Conservation (phyloP, 1,284 basidiomycete species). For the Porogramme epimiltina region DNA sequence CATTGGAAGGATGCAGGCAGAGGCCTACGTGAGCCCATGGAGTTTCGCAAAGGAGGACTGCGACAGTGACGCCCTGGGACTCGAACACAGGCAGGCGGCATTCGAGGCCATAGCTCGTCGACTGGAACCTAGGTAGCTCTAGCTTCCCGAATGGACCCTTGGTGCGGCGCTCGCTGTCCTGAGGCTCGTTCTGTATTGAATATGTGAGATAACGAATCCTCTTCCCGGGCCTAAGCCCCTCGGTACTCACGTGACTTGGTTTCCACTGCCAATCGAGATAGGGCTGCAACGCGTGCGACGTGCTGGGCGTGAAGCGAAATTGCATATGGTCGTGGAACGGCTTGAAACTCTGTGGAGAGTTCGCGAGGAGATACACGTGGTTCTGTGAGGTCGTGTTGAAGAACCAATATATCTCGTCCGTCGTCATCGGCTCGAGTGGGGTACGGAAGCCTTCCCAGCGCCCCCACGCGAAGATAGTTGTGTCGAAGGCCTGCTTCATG, state of each 20-base stretch:
- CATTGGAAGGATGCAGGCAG: neutral
- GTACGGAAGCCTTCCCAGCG: no score
- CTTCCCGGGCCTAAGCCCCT: no score
- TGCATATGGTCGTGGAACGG: neutral
- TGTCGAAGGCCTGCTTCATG: conserved; percentile 2
- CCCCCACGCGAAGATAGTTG: conserved; percentile 3
- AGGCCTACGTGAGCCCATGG: neutral
- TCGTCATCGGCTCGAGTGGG: neutral
- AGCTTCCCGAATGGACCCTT: conserved; percentile 1
- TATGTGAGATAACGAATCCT: neutral
- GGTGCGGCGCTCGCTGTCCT: neutral
- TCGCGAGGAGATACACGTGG: neutral
- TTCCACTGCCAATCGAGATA: conserved; percentile 3
- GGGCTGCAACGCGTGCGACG: neutral
- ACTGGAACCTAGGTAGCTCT: neutral
- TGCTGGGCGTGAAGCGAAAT: neutral
- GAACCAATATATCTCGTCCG: neutral
- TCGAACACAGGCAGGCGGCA: conserved; percentile 4
- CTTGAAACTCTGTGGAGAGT: neutral
- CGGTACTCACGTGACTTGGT: neutral
- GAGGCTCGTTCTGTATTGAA: neutral
- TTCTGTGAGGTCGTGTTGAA: neutral
- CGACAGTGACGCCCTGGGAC: neutral
- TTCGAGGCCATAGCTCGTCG: conserved; percentile 1
- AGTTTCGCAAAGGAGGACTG: neutral